Conservation (phyloP, 176 grass and related monocot genomes). For the Juncus inflexus region DNA sequence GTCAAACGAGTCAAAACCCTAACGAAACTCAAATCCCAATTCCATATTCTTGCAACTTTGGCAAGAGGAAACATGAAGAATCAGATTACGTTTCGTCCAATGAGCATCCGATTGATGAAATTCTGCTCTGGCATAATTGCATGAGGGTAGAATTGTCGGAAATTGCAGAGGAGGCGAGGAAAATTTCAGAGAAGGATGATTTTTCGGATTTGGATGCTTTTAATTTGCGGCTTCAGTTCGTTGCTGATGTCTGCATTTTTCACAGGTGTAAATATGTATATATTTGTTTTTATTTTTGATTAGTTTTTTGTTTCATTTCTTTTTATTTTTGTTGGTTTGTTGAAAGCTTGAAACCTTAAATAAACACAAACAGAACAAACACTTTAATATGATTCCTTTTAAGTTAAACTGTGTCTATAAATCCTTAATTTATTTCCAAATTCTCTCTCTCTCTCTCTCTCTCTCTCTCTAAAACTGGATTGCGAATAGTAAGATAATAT, state of each 20-base stretch:
- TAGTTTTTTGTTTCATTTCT: too few species aligned
- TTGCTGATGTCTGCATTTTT: conserved; percentile 97
- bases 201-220: conserved; percentile 92
- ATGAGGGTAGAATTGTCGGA: conserved; percentile 76
- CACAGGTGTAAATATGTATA: conserved; percentile 46
- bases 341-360: too few species aligned
- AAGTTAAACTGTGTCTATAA: too few species aligned
- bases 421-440: too few species aligned
- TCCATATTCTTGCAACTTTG: not conserved
- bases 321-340: too few species aligned
- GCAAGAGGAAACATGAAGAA: conserved; percentile 44
- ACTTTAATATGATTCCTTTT: too few species aligned
- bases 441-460: too few species aligned
- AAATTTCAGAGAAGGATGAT: conserved; percentile 60
- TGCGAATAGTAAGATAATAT: too few species aligned
- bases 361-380: too few species aligned
- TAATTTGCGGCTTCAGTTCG: conserved; percentile 80
- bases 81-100: conserved; percentile 28
- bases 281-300: too few species aligned
- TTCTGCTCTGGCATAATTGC: conserved; percentile 91
- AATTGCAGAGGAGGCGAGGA: conserved; percentile 79
- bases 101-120: conserved; percentile 76
- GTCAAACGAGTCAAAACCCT: conserved; percentile 25
- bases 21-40: conserved; percentile 7
- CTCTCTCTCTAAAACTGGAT: too few species aligned